phyloP scores from a whole-genome alignment of 2,329 filamentous ascomycete genomes.

The Epichloe sp. region DNA sequence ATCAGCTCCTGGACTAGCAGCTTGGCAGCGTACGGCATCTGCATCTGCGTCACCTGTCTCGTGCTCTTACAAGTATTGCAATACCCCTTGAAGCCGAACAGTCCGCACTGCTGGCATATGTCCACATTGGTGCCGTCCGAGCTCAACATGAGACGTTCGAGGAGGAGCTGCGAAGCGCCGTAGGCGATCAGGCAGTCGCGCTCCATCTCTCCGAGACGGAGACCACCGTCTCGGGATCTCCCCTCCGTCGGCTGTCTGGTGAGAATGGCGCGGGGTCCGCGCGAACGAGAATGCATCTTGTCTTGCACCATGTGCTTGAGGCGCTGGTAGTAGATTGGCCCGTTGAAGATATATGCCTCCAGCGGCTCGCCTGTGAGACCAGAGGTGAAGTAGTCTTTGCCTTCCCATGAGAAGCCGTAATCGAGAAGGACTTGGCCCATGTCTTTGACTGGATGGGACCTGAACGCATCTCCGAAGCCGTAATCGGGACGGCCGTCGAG shows the following conservation, averaged over 20 bases:
- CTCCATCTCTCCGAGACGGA: slow-evolving; percentile 96
- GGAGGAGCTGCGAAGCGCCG: slow-evolving; percentile 78
- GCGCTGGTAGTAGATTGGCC: slow-evolving; percentile 98
- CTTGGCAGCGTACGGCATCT: slow-evolving; percentile 95
- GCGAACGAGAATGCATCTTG: slow-evolving; percentile 94
- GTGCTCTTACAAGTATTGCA: slow-evolving; percentile 87
- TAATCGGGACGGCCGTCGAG: slow-evolving; percentile 77
- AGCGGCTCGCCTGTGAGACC: slow-evolving; percentile 90
- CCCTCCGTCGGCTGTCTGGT: slow-evolving; percentile 95
- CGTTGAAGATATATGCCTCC: slow-evolving; percentile 95
- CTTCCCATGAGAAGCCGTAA: slow-evolving; percentile 89
- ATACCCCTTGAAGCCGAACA: slow-evolving; percentile 92
- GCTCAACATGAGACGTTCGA: slow-evolving; percentile 89
- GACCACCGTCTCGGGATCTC: slow-evolving; percentile 81
- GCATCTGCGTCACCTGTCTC: slow-evolving; percentile 77
- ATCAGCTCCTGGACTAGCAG: slow-evolving; percentile 89
- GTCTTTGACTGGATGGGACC: slow-evolving; percentile 72
- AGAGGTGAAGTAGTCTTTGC: slow-evolving; percentile 92
- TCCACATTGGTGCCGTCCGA: slow-evolving; percentile 86
- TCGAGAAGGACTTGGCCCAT: slow-evolving; percentile 78
- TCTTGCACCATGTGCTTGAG: slow-evolving; percentile 99
- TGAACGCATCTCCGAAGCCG: slow-evolving; percentile 67
- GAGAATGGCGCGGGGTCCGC: slow-evolving; percentile 79
- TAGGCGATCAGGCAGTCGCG: slow-evolving; percentile 97
- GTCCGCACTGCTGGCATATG: slow-evolving; percentile 83